Evolutionary conservation across 2,329 filamentous ascomycete genomes (phyloP).

Genomic region (Cadophora sp.): DNA sequence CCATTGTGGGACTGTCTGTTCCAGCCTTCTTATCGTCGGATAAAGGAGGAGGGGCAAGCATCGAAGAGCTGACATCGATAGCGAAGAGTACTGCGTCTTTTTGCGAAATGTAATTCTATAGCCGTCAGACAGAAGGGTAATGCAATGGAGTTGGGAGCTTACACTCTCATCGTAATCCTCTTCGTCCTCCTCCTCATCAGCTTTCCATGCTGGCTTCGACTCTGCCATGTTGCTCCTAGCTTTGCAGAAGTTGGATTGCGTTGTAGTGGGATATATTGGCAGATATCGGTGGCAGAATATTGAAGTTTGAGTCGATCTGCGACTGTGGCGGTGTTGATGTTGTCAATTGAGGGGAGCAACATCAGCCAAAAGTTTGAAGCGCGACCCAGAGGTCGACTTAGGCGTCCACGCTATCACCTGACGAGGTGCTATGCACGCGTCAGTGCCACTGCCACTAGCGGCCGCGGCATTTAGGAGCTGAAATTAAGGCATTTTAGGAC

Average conservation of each 20-base stretch:
- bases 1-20: constrained; percentile 77
- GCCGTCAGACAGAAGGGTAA: constrained; percentile 12
- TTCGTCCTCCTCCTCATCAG: constrained; percentile 71
- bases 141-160: constrained; percentile 24
- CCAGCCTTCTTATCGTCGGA: constrained; percentile 77
- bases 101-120: constrained; percentile 83
- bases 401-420: too few species aligned
- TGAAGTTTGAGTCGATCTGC: too few species aligned
- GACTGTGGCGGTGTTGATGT: background rate
- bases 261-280: background rate
- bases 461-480: too few species aligned
- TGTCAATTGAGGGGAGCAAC: background rate
- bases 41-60: constrained; percentile 73
- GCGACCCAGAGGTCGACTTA: too few species aligned
- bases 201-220: constrained; percentile 31
- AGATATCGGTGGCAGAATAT: background rate
- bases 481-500: too few species aligned
- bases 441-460: too few species aligned
- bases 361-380: too few species aligned
- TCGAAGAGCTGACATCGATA: constrained; percentile 88
- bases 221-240: constrained; percentile 11
- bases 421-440: too few species aligned
- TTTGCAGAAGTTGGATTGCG: background rate
- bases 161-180: constrained; percentile 72
- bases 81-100: constrained; percentile 98